Conservation (phyloP, 805 yeast species). For the Pichia sporocuriosa region DNA sequence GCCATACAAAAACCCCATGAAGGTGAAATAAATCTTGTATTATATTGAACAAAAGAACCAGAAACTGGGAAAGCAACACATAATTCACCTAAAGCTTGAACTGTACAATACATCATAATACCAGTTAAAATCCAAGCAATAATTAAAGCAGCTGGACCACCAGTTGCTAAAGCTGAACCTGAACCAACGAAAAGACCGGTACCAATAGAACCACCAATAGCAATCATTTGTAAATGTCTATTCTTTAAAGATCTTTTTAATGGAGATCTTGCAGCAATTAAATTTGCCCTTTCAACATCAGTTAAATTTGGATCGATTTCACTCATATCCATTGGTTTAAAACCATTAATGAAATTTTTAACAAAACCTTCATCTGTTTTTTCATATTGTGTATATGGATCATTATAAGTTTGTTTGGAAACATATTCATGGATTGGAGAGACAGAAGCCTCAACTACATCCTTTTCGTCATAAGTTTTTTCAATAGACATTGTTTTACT, state of each 20-base stretch:
- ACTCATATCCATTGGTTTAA: slow-evolving; percentile 28
- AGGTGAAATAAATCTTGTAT: slow-evolving; percentile 51
- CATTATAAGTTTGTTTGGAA: slow-evolving; percentile 5
- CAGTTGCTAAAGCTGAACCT: slow-evolving; percentile 50
- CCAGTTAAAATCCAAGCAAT: slow-evolving; percentile 56
- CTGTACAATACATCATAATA: slow-evolving; percentile 52
- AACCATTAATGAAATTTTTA: slow-evolving; percentile 25
- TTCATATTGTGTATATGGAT: slow-evolving; percentile 3
- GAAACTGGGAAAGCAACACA: slow-evolving; percentile 57
- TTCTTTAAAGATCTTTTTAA: slow-evolving; percentile 46
- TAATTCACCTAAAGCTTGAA: slow-evolving; percentile 60
- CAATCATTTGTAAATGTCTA: slow-evolving; percentile 74
- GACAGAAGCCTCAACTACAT: slow-evolving; percentile 20
- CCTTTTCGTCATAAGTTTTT: slow-evolving; percentile 15
- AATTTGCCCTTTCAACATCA: slow-evolving; percentile 41
- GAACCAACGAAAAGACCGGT: slow-evolving; percentile 78
- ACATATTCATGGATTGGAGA: slow-evolving; percentile 16
- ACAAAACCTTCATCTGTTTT: slow-evolving; percentile 12
- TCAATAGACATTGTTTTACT: slow-evolving; percentile 11
- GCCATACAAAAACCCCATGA: slow-evolving; percentile 60
- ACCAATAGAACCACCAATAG: slow-evolving; percentile 79
- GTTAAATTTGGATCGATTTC: slow-evolving; percentile 38
- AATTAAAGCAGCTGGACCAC: slow-evolving; percentile 71
- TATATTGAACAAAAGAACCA: slow-evolving; percentile 57
- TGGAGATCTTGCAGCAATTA: slow-evolving; percentile 43